Conservation (phyloP, 805 yeast genomes). For the Allodekkera sacchari region DNA sequence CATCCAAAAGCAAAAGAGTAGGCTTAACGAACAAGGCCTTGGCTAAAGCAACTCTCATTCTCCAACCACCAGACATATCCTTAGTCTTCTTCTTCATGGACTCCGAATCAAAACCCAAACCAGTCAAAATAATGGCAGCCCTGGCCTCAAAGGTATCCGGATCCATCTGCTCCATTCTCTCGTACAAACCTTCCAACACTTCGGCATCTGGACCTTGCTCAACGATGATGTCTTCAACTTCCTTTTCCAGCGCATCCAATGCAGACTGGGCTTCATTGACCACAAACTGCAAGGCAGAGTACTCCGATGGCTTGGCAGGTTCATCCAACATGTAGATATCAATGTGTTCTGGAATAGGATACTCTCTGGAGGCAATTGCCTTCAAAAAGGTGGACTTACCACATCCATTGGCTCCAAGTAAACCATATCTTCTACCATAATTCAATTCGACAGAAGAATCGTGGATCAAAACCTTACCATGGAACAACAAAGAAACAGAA, state of each 20-base stretch:
- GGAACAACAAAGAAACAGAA: constrained; percentile 87
- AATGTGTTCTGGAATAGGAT: constrained; percentile 85
- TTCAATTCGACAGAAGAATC: constrained; percentile 89
- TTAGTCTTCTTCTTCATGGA: constrained; percentile 92
- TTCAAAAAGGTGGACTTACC: constrained; percentile 95
- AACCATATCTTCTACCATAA: constrained; percentile 96
- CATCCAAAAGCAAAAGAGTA: constrained; percentile 87
- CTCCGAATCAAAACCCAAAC: constrained; percentile 87
- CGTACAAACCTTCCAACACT: constrained; percentile 79
- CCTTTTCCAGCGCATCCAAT: constrained; percentile 79
- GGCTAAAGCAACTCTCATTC: constrained; percentile 98
- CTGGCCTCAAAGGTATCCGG: constrained; percentile 93
- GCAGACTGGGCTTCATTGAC: constrained; percentile 94
- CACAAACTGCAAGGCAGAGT: constrained; percentile 89
- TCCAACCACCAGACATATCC: constrained; percentile 99
- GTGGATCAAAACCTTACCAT: constrained; percentile 93
- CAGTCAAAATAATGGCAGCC: constrained; percentile 91
- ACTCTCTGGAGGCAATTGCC: constrained; percentile 92
- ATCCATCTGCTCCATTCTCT: constrained; percentile 93
- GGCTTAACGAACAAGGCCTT: constrained; percentile 98
- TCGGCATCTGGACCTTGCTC: constrained; percentile 93
- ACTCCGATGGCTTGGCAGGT: constrained; percentile 94
- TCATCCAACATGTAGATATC: constrained; percentile 92
- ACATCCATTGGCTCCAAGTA: constrained; percentile 97
- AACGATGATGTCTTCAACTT: constrained; percentile 82